These are phyloP conservation scores for Calocybe gambosa DNA, from an alignment of 1,284 basidiomycete species.

Conservation along the genomic window DNA sequence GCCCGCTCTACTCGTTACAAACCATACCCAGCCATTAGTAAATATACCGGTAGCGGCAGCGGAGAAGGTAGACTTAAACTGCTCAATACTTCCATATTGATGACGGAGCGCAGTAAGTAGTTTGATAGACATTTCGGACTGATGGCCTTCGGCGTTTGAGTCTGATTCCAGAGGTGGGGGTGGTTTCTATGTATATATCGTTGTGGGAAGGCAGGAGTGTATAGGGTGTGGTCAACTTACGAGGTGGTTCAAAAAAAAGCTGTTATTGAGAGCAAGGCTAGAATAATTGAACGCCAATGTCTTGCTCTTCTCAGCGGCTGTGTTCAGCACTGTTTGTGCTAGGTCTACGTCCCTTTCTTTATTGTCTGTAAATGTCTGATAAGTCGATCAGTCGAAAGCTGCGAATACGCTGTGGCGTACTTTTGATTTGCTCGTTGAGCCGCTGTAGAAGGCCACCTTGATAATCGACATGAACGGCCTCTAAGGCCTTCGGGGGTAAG, in stretches of 20 bases:
- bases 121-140: conserved; percentile 33
- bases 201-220: background rate
- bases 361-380: conserved; percentile 38
- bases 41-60: conserved; percentile 75
- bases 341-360: conserved; percentile 55
- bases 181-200: conserved; percentile 37
- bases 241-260: conserved; percentile 86
- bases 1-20: conserved; percentile 65
- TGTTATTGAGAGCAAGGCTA: conserved; percentile 89
- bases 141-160: conserved; percentile 27
- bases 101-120: conserved; percentile 39
- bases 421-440: conserved; percentile 66
- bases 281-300: conserved; percentile 89
- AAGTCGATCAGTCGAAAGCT: background rate
- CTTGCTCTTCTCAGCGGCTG: conserved; percentile 56
- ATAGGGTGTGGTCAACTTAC: conserved; percentile 41
- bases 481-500: conserved; percentile 61
- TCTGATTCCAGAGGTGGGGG: conserved; percentile 30
- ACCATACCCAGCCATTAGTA: conserved; percentile 85
- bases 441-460: conserved; percentile 75
- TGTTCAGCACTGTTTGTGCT: conserved; percentile 70
- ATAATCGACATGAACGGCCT: conserved; percentile 70
- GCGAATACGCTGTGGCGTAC: conserved; percentile 35
- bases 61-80: conserved; percentile 74
- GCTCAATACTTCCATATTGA: conserved; percentile 59